phyloP scores from a whole-genome alignment of 169 alveolate genomes.

The Plasmodium reichenowi region DNA sequence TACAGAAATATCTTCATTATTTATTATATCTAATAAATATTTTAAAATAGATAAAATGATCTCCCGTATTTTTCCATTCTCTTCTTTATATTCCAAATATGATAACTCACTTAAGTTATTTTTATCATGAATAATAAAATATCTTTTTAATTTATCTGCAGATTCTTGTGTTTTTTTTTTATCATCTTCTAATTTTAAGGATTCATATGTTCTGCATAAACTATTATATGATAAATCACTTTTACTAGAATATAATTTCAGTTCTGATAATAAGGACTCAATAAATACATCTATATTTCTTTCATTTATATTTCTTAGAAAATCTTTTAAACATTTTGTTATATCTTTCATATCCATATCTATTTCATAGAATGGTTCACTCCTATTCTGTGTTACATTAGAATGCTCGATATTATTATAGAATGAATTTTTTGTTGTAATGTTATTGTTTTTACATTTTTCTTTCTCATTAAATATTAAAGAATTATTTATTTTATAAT shows the following conservation, averaged over 20 bases:
- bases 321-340: conserved; percentile 25
- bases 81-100: conserved; percentile 24
- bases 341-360: conserved; percentile 44
- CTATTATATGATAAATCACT: conserved; percentile 35
- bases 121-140: conserved; percentile 10
- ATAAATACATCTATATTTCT: conserved; percentile 39
- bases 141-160: background rate
- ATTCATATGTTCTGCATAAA: background rate
- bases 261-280: conserved; percentile 33
- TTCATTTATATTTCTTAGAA: conserved; percentile 58
- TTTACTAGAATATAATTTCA: conserved; percentile 33
- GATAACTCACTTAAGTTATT: conserved; percentile 37
- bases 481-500: too few species aligned
- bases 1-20: conserved; percentile 31
- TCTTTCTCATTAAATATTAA: too few species aligned
- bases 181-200: conserved; percentile 16
- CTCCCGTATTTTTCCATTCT: conserved; percentile 53
- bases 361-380: conserved; percentile 8
- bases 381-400: background rate
- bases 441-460: too few species aligned
- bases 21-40: conserved; percentile 44
- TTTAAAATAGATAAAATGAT: conserved; percentile 63
- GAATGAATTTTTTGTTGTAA: too few species aligned
- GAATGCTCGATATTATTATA: too few species aligned
- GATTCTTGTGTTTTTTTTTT: background rate